These are phyloP conservation scores for Plasmodium cynomolgi DNA, from an alignment of 169 alveolate species.

Conservation along the genomic window DNA sequence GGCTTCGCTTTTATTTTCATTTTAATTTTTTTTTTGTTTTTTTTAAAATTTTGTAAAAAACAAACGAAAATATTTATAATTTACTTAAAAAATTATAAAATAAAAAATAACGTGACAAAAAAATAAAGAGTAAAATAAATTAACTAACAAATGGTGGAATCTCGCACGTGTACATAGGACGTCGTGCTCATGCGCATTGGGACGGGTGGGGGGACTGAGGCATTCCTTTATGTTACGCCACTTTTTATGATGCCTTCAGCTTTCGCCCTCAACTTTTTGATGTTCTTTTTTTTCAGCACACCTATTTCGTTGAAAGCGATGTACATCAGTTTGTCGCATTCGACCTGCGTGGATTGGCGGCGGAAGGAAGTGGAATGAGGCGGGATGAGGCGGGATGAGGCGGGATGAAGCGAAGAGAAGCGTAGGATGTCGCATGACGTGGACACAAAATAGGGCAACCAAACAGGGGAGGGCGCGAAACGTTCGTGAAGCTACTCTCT, in stretches of 20 bases:
- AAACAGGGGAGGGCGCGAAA: not conserved
- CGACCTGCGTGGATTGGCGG: slow-evolving; percentile 61
- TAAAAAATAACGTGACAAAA: slow-evolving; percentile 2
- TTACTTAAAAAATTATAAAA: slow-evolving; percentile 44
- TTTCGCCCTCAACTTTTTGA: slow-evolving; percentile 77
- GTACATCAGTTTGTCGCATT: slow-evolving; percentile 82
- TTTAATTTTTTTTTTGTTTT: not conserved
- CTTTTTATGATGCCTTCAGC: slow-evolving; percentile 75
- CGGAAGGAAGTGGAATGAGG: not conserved
- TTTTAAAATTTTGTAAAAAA: not conserved
- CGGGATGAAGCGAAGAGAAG: not conserved
- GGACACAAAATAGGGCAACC: not conserved
- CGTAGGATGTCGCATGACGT: not conserved
- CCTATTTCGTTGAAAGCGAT: slow-evolving; percentile 83
- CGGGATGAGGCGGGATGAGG: not conserved
- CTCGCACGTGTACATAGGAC: not conserved
- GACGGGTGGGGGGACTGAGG: not conserved
- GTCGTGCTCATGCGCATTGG: not conserved
- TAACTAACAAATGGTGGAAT: slow-evolving; percentile 27
- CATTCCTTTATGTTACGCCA: slow-evolving; percentile 5
- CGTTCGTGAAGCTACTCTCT: not conserved
- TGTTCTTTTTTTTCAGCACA: slow-evolving; percentile 78
- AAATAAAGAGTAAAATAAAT: slow-evolving; percentile 1
- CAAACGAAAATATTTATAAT: slow-evolving; percentile 49
- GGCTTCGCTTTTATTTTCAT: not conserved